Evolutionary conservation across 768 basidiomycete species (phyloP), one percentile per base, ranked within the genome.

Genomic region (Tricholoma flavovirens): DNA sequence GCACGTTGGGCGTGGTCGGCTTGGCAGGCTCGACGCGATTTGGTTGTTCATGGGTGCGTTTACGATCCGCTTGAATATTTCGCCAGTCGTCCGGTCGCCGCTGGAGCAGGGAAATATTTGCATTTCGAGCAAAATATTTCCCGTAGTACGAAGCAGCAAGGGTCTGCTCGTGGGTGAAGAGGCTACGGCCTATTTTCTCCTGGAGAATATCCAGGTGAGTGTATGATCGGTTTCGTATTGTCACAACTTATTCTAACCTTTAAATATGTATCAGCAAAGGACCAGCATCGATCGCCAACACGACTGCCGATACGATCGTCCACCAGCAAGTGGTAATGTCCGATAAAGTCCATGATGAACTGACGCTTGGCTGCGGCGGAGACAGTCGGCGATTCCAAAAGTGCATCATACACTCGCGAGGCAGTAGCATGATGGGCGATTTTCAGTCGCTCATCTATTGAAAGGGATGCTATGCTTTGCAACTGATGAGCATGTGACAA

Each of bases 221-320:
- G n/a, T n/a, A 53, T 42, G 26, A 6, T 4, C 7, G n/a, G 5
- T 43, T 9, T 19, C 11, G 1, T 43, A 43, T 53, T 5, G 5
- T 42, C 10, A 36, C 4, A 29, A 19, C 32, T 14, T 21, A 5
- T 17, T 66, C 77, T 21, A 58, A 94, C 93, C 76, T 89, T 94
- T 60, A 97, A 79, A 71, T 90, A 98, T 1, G 91, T 87, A 71
- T 99, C 97, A n/a, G 90, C 86, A 59, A 82, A 84, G 1, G 79
- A 83, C 93, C 93, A 98, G 61, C 88, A 90, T n/a, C 88, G 84
- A 64, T 95, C 96, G 4, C 83, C 90, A 0, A 98, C 85, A 48
- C 93, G 80, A 63, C 90, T 92, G 45, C 97, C 97, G 59, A 97
- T 83, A 45, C 88, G 84, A 67, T 98, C 93, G 66, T 95, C 89